Conservation (phyloP, 2,329 filamentous ascomycete species). For the Sordariomycetes sp. region DNA sequence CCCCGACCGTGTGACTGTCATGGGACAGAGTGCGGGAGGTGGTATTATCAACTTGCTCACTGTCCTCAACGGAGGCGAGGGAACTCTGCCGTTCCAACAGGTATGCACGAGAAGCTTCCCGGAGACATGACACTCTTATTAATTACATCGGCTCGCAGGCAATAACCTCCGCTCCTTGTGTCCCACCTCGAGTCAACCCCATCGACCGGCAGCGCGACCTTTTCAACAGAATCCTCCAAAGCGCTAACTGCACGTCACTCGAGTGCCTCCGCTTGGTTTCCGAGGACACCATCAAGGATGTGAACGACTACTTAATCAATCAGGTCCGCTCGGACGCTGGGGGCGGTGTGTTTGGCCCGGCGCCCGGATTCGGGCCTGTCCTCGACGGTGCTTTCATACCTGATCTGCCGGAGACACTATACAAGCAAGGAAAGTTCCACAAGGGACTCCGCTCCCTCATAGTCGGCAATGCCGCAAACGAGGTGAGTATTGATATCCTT, state of each 20-base stretch:
- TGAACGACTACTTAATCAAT: slow-evolving; percentile 10
- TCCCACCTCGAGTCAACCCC: slow-evolving; percentile 7
- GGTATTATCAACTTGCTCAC: slow-evolving; percentile 45
- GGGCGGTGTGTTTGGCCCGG: slow-evolving; percentile 11
- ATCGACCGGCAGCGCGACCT: slow-evolving; percentile 5
- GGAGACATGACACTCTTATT: background rate
- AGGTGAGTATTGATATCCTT: background rate
- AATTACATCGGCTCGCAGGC: background rate
- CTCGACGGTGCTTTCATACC: slow-evolving; percentile 10
- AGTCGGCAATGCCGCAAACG: slow-evolving; percentile 8
- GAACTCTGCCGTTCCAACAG: slow-evolving; percentile 26
- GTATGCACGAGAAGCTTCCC: slow-evolving; percentile 1
- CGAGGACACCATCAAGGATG: slow-evolving; percentile 4
- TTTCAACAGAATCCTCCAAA: slow-evolving; percentile 6
- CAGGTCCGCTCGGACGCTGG: slow-evolving; percentile 7
- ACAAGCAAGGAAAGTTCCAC: slow-evolving; percentile 4
- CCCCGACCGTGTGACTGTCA: slow-evolving; percentile 33
- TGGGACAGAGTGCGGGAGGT: slow-evolving; percentile 39
- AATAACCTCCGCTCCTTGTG: slow-evolving; percentile 7
- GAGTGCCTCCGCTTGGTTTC: slow-evolving; percentile 7
- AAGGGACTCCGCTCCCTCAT: slow-evolving; percentile 6
- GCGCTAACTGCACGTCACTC: slow-evolving; percentile 6
- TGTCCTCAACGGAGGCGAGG: slow-evolving; percentile 26
- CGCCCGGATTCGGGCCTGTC: slow-evolving; percentile 10
- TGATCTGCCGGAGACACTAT: slow-evolving; percentile 8